Evolutionary conservation across 768 basidiomycete genomes (phyloP).

Genomic region (Fomitopsis pulvina): DNA sequence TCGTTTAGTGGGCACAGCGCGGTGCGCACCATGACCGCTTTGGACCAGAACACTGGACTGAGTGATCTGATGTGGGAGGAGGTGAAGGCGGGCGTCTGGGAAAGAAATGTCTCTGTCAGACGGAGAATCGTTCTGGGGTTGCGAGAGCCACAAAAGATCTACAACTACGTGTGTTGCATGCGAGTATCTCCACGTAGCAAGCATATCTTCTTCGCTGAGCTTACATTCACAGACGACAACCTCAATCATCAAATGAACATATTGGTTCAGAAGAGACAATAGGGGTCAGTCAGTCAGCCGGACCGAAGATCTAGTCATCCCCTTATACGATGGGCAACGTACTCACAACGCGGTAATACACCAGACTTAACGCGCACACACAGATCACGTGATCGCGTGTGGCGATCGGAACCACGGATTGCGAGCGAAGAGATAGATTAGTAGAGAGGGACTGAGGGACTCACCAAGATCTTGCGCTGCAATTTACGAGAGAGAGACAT

Average conservation of each 20-base stretch:
- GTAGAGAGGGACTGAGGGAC: constrained; percentile 19
- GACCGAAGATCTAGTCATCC: too few species aligned
- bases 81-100: constrained; percentile 48
- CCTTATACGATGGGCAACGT: too few species aligned
- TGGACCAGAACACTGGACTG: constrained; percentile 52
- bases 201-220: too few species aligned
- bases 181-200: too few species aligned
- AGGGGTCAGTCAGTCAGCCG: too few species aligned
- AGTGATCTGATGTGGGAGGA: constrained; percentile 41
- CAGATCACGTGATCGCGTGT: background rate
- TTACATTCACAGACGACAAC: too few species aligned
- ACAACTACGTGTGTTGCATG: too few species aligned
- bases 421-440: constrained; percentile 4
- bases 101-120: background rate
- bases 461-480: constrained; percentile 46
- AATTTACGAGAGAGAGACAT: background rate
- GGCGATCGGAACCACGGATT: background rate
- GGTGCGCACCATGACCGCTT: constrained; percentile 41
- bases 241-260: too few species aligned
- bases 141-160: too few species aligned
- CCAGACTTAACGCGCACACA: too few species aligned
- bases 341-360: too few species aligned
- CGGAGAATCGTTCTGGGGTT: background rate
- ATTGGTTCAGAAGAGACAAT: too few species aligned
- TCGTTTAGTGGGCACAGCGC: background rate